Evolutionary conservation across 2,329 filamentous ascomycete genomes (phyloP).

Genomic region (Aspergillus ustus): DNA sequence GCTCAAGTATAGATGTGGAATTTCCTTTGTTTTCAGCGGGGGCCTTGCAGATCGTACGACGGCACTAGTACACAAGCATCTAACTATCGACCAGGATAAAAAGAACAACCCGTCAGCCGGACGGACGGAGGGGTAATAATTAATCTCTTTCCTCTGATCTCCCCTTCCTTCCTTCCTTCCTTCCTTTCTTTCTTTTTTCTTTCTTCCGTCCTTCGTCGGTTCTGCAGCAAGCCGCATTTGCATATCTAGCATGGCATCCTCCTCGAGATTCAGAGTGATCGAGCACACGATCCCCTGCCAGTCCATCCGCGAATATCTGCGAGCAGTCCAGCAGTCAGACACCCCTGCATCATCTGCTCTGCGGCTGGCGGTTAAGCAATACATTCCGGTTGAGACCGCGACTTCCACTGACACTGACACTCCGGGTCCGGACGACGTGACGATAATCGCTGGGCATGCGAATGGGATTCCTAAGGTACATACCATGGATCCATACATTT

Average conservation of each 20-base stretch:
- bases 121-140: no score
- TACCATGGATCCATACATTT: neutral
- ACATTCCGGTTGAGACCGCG: neutral
- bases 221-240: no score
- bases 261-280: neutral
- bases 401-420: neutral
- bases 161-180: neutral
- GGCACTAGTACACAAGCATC: no score
- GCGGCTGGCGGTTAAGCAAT: neutral
- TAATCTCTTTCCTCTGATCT: neutral
- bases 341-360: neutral
- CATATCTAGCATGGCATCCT: neutral
- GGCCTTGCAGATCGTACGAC: no score
- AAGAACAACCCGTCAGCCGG: no score
- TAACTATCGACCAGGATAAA: neutral
- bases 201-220: neutral
- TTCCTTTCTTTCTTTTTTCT: neutral
- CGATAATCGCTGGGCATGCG: neutral
- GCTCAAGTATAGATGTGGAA: no score
- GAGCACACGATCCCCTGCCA: neutral
- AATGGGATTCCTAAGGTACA: neutral
- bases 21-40: no score
- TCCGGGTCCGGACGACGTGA: neutral
- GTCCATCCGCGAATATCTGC: neutral
- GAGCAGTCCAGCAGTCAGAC: neutral